phyloP scores from a whole-genome alignment of 1,284 basidiomycete genomes.

The Leccinum pachyderme region DNA sequence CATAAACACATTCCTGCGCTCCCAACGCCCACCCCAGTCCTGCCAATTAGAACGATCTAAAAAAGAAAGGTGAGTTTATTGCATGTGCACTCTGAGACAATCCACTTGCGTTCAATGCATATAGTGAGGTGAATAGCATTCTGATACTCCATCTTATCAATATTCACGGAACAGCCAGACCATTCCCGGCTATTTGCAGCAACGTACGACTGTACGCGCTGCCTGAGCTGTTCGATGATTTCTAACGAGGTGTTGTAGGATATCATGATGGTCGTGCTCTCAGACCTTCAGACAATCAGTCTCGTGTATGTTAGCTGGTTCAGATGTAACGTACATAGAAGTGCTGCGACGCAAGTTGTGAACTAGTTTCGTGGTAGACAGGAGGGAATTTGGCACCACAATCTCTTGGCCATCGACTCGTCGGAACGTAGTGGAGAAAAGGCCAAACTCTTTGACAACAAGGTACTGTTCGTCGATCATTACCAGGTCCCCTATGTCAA shows the following conservation, averaged over 20 bases:
- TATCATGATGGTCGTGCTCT: conserved; percentile 64
- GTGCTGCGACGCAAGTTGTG: conserved; percentile 75
- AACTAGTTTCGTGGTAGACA: conserved; percentile 72
- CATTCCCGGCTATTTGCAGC: conserved; percentile 71
- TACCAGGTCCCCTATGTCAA: conserved; percentile 76
- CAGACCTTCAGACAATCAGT: conserved; percentile 56
- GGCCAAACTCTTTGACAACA: conserved; percentile 70
- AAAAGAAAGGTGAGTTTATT: conserved; percentile 15
- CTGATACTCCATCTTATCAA: conserved; percentile 76
- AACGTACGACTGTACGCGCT: conserved; percentile 60
- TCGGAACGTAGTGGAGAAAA: conserved; percentile 79
- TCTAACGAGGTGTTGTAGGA: conserved; percentile 68
- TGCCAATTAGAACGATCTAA: conserved; percentile 81
- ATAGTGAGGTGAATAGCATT: conserved; percentile 68
- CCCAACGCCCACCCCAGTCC: conserved; percentile 82
- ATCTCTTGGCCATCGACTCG: conserved; percentile 79
- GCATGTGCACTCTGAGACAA: background rate
- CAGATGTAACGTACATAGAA: conserved; percentile 54
- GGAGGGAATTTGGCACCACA: conserved; percentile 77
- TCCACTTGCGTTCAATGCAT: conserved; percentile 70
- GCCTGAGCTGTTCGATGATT: conserved; percentile 64
- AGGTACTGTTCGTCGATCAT: conserved; percentile 60
- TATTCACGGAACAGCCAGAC: conserved; percentile 59
- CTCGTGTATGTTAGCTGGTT: conserved; percentile 4
- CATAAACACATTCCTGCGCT: conserved; percentile 70